phyloP scores from a whole-genome alignment of 768 basidiomycete genomes.

The Russula earlei region DNA sequence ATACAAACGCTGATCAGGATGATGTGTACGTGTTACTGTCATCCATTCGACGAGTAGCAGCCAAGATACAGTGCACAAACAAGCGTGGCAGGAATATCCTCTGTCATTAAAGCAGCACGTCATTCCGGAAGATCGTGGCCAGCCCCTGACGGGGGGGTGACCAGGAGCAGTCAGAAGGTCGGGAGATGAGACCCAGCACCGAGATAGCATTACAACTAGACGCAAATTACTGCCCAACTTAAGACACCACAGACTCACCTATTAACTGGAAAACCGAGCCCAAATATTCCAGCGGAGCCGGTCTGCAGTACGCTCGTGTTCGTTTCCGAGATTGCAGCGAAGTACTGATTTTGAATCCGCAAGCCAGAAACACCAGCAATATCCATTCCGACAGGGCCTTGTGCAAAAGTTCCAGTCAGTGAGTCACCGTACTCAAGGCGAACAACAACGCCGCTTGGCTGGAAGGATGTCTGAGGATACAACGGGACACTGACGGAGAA shows the following conservation, averaged over 20 bases:
- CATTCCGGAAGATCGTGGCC: no score
- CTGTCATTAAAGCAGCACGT: no score
- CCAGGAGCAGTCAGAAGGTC: neutral
- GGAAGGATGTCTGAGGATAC: constrained; percentile 44
- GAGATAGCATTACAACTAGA: neutral
- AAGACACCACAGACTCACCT: constrained; percentile 36
- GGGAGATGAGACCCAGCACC: neutral
- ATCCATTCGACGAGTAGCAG: neutral
- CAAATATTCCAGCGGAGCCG: constrained; percentile 58
- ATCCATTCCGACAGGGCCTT: constrained; percentile 54
- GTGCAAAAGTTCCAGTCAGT: constrained; percentile 55
- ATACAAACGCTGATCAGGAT: no score
- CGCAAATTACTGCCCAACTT: neutral
- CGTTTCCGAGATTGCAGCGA: constrained; percentile 60
- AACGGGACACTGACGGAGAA: constrained; percentile 33
- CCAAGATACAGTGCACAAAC: no score
- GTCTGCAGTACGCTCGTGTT: constrained; percentile 52
- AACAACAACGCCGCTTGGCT: constrained; percentile 37
- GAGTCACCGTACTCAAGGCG: constrained; percentile 63
- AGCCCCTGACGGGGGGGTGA: neutral
- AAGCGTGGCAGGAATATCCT: no score
- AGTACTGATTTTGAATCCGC: constrained; percentile 40
- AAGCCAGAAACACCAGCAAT: constrained; percentile 46
- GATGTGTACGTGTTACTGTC: no score
- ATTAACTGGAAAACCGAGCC: constrained; percentile 64